Evolutionary conservation across 495 filamentous ascomycete genomes (phyloP), one percentile per base, ranked within the genome.

Genomic region (Penicillium maclennaniae): DNA sequence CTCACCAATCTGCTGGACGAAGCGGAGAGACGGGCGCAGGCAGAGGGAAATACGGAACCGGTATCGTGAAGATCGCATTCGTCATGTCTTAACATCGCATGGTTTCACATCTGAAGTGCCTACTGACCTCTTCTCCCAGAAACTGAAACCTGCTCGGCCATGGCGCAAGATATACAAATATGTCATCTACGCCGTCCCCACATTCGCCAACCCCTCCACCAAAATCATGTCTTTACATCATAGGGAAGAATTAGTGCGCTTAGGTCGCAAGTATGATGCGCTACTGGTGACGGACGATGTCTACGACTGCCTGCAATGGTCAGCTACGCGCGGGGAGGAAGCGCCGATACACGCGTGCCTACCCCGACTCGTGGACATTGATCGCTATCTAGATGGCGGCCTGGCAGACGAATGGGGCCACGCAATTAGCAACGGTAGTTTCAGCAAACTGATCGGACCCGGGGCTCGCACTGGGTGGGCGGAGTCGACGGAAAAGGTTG

Each of bases 261-360:
- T 92, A 5, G 91, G 91, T 3, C 78, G 91, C 12, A 68, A 82
- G 27, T 81, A 84, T 63, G 84, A 96, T 60, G 88, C 88, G 4
- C 70, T 95, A 6, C 67, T 95, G 43, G 77, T 96, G n/a, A 79
- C 79, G 12, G 91, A 96, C 69, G 91, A 96, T 67, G 89, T 97
- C 1, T 97, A 97, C 54, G 92, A 96, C 66, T 84, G 89, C 53
- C 75, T 96, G 0, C 86, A 88, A 62, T 93, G 89, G 83, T 77
- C 80, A 6, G 47, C 73, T 4, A 71, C 71, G 25, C 66, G 56
- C 0, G 60, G 54, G 27, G 40, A 59, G 21, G 23, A 54, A 15
- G 20, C 41, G 4, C 55, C 59, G n/a, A 66, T 72, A 17, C 69
- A 66, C 41, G 81, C 83, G 0, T 50, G 75, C 1, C 60, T 89